Base-by-base conservation (phyloP, 495 filamentous ascomycete genomes). In the Amorphotheca resinae region DNA sequence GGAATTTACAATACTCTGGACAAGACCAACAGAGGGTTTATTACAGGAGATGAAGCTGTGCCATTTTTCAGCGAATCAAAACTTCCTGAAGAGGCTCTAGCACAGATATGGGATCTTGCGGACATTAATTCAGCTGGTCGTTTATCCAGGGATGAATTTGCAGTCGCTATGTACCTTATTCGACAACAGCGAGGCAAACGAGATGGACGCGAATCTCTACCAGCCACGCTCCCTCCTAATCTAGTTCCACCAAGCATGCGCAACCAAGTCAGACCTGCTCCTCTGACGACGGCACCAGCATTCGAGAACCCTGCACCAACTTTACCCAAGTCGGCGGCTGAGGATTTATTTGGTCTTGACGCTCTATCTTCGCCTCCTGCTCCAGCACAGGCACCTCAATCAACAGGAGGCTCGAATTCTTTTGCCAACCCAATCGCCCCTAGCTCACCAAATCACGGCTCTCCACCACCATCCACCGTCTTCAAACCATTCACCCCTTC, bases 151-250 rank as follows among this genome's bases (percentile, higher is more conserved):
- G 91, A 98, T 58, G 88, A 93, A 54, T 98, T 98, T 56, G 89
- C 91, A 0, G 87, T 98, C 38, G 91, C 93, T 36, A 96, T 98
- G 91, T 88, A 93, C 57, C 70, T 98, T 25, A 94, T 98, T 50
- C 74, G 85, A 44, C 79, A 91, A 57, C 87, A 95, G 59, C 74
- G 87, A 17, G 76, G 67, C 44, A 84, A 79, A 45, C 77, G 76
- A 26, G 77, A 77, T 38, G 68, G 70, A 11, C 55, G 68, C 22
- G 58, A 55, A 11, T 58, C 68, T 20, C 57, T 96, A 3, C 89
- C 89, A 1, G 66, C 84, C 12, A 63, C 72, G 6, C 66, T 98
- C 22, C 87, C 93, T 12, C 69, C 77, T 1, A 86, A 79, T 32
- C 66, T 98, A 21, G 76, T 95, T 34, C 91, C 91, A 16, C 93